Base-by-base conservation (phyloP, 2,329 filamentous ascomycete species). In the Colletotrichum ledebouriae region DNA sequence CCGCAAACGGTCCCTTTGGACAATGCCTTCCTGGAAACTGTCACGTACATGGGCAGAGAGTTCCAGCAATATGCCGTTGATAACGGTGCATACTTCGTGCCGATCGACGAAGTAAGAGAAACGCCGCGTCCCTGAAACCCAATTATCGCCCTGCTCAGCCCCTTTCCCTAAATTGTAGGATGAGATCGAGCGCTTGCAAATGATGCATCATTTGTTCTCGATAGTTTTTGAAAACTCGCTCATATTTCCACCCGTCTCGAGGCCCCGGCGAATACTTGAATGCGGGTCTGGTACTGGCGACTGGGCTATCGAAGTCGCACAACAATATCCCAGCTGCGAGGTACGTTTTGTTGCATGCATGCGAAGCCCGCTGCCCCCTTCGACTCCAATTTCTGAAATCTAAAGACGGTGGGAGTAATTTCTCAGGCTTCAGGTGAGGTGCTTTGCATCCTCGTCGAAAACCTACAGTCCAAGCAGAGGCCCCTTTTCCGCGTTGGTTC, bases 201-300 rank as follows among this genome's bases (percentile, higher is more conserved):
- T 86, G 63, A 85, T 90, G 78, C 89, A 94, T 75, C 79, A 81
- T 49, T 84, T 92, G 20, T 85, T 93, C 71, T 84, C 82, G 69
- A 84, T 80, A 71, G 81, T 91, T 59, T 93, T 94, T 75, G 89
- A 93, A 71, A 81, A 86, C 67, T 85, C 88, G 71, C 81, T 92
- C 29, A 86, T 94, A 73, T 92, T 94, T 69, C 90, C 91, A n/a
- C 89, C 89, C 6, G 80, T 93, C 56, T 78, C 76, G 50, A 80
- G 83, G 33, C 85, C 87, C 25, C 80, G 81, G 72, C 86, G 85
- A 73, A 85, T 94, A 47, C 82, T 94, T 33, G 92, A 94, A 66
- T 93, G 90, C 73, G 92, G 92, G 0, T 92, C 88, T 77, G 92
- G 92, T 46, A 84, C 88, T n/a, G 91, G 85, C 46, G 83, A 87